Conservation (phyloP, 1,139 yeast species). For the Blastobotrys elegans region DNA sequence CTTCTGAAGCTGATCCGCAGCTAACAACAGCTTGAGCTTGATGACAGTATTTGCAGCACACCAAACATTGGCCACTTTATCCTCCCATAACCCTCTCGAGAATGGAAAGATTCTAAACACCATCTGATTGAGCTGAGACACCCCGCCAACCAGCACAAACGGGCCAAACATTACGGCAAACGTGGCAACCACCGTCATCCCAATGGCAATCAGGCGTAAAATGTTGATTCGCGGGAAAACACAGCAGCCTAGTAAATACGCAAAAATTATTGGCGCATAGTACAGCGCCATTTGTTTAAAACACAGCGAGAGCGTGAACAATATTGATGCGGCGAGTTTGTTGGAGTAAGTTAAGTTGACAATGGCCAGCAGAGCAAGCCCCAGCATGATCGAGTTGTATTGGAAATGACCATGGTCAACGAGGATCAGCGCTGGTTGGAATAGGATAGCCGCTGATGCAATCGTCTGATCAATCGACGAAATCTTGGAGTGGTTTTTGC, state of each 20-base stretch:
- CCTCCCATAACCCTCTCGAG: conserved; percentile 92
- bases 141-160: conserved; percentile 41
- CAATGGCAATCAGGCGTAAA: conserved; percentile 54
- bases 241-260: conserved; percentile 58
- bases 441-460: conserved; percentile 66
- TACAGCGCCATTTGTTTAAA: conserved; percentile 96
- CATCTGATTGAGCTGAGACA: conserved; percentile 40
- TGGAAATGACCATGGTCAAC: conserved; percentile 98
- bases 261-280: conserved; percentile 85
- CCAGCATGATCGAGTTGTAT: conserved; percentile 91
- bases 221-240: conserved; percentile 34
- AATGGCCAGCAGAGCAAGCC: conserved; percentile 65
- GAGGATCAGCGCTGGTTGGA: conserved; percentile 72
- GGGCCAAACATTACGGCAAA: conserved; percentile 57
- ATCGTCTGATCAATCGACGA: conserved; percentile 69
- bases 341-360: conserved; percentile 57
- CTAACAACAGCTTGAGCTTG: conserved; percentile 59
- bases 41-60: conserved; percentile 76
- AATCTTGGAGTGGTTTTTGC: conserved; percentile 35
- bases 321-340: conserved; percentile 66
- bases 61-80: conserved; percentile 97
- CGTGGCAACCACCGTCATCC: conserved; percentile 55
- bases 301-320: conserved; percentile 70
- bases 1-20: conserved; percentile 54
- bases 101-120: conserved; percentile 82